A percentile compares a stretch with the other conserved stretches of the same genome.
These are phyloP conservation scores for Scheffersomyces segobiensis DNA, from an alignment of 1,139 yeast genomes.

Conservation along the genomic window DNA sequence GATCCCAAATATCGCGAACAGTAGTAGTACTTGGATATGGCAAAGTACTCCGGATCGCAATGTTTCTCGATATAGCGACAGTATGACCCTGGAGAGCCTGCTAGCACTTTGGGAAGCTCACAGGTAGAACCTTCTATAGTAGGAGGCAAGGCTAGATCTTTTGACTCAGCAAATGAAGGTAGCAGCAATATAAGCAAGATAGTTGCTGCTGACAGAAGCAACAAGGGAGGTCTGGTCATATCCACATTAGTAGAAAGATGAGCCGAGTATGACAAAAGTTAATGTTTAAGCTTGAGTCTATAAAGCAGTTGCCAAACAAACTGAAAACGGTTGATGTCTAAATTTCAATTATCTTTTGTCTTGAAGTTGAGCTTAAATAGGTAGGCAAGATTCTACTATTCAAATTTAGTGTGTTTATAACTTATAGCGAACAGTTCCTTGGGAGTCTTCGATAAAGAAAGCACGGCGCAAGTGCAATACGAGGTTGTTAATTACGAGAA, in stretches of 20 bases:
- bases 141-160: not conserved
- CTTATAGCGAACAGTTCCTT: not conserved
- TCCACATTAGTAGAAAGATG: not conserved
- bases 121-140: not conserved
- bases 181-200: not conserved
- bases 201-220: not conserved
- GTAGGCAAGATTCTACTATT: not conserved
- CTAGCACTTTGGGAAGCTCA: not conserved
- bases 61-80: constrained; percentile 22
- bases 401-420: not conserved
- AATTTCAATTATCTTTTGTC: not conserved
- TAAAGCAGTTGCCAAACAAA: not conserved
- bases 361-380: not conserved
- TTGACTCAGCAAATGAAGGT: not conserved
- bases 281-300: not conserved
- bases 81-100: not conserved
- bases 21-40: constrained; percentile 26
- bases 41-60: constrained; percentile 28
- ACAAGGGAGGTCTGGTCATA: not conserved
- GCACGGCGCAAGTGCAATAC: not conserved
- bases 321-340: not conserved
- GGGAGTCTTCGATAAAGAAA: not conserved
- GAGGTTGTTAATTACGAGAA: not conserved
- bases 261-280: not conserved
- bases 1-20: constrained; percentile 16